Base-by-base conservation (phyloP, 352 stramenopile species). In the Blastocystis sp. region DNA sequence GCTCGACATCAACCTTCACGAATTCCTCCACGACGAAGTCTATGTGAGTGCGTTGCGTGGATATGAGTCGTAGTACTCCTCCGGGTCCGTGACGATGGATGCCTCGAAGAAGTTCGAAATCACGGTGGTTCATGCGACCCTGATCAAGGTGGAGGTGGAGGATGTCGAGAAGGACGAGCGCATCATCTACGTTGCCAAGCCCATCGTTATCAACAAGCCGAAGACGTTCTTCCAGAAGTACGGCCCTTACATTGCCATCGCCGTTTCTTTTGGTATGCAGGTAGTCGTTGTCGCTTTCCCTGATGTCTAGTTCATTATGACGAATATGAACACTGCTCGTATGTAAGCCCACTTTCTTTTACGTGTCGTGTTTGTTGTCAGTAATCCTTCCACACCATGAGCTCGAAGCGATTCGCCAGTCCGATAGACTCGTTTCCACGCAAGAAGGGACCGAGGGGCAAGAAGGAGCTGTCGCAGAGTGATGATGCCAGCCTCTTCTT, bases 171-270 rank as follows among this genome's bases (percentile, higher is more conserved):
- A 62, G 54, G 52, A 84, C 34, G 57, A 68, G 74, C 74, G 74
- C 28, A 28, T 69, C 14, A 28, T 70, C 14, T 48, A 38, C 6
- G 45, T 84, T 28, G 74, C 45, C 34, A 84, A 84, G 74, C 65
- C 65, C 1, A 43, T 88, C 1, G 70, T 88, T 9, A 42, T 88
- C 1, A 7, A 28, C 9, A 62, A 62, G 28, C 64, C 45, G 28
- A 88, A 76, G 60, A 77, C 78, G 38, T 88, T 88, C 78, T 77
- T 88, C 24, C 78, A 88, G 68, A 88, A 88, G 68, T 88, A 88
- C 34, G 78, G 59, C 4, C 63, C 57, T 38, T 88, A 79, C 43
- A 77, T 88, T 62, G 57, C 48, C n/a, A 76, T 88, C 59, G 78
- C n/a, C 28, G n/a, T 88, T 45, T 69, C 78, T 21, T 54, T 88